Evolutionary conservation across 108 stramenopile species (phyloP).

Genomic region (Fistulifera solaris): DNA sequence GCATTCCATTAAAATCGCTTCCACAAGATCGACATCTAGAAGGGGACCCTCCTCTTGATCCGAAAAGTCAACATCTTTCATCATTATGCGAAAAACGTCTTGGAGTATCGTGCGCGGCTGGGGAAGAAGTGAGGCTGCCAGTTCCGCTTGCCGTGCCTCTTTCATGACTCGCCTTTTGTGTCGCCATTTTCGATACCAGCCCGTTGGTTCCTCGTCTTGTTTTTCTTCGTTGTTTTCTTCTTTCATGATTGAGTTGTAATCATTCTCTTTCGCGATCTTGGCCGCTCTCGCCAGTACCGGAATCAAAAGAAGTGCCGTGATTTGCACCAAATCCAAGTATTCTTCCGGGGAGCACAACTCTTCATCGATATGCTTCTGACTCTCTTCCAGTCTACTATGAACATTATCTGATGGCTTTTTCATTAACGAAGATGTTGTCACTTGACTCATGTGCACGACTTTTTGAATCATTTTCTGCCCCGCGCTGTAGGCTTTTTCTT

Average conservation of each 20-base stretch:
- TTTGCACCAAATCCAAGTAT: slow-evolving; percentile 36
- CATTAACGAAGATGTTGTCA: no score
- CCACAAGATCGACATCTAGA: slow-evolving; percentile 5
- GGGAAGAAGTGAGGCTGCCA: neutral
- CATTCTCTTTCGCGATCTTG: neutral
- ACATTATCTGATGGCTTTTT: no score
- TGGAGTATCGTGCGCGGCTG: no score
- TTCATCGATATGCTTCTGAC: no score
- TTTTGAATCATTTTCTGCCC: no score
- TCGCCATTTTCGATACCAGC: no score
- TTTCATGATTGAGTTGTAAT: neutral
- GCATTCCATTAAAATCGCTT: slow-evolving; percentile 1
- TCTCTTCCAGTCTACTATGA: no score
- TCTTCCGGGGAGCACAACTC: neutral
- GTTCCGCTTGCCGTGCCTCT: neutral
- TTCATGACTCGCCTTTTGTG: no score
- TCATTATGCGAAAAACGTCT: neutral
- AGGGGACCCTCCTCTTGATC: slow-evolving; percentile 5
- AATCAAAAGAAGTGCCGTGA: slow-evolving; percentile 20
- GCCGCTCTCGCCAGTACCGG: slow-evolving; percentile 24
- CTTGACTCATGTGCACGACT: no score
- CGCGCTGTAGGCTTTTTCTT: no score
- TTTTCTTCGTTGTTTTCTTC: neutral
- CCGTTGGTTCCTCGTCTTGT: neutral
- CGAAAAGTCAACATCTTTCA: neutral